phyloP scores from a whole-genome alignment of 257 asterid species.

The Solanum dulcamara region DNA sequence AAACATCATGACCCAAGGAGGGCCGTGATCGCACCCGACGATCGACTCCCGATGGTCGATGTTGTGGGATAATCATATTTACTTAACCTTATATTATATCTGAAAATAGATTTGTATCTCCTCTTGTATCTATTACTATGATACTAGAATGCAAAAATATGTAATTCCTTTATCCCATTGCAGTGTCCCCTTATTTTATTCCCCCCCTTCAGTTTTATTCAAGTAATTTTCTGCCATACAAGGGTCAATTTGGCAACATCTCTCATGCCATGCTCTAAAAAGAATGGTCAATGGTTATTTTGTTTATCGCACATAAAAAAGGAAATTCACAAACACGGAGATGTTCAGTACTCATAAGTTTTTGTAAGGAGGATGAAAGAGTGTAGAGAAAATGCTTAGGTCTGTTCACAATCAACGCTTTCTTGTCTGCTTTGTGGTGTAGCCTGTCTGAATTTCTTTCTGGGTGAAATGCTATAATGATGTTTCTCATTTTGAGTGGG shows the following conservation, averaged over 20 bases:
- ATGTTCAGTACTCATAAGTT: background rate
- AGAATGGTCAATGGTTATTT: background rate
- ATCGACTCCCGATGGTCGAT: background rate
- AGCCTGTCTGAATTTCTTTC: background rate
- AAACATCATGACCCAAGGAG: background rate
- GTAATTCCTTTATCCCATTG: background rate
- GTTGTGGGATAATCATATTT: background rate
- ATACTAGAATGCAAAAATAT: background rate
- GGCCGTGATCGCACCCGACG: background rate
- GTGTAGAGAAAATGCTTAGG: background rate
- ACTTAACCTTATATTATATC: background rate
- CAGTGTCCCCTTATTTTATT: background rate
- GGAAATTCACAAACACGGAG: background rate
- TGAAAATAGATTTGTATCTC: background rate
- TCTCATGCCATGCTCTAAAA: background rate
- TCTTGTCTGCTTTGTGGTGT: background rate
- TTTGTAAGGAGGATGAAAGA: background rate
- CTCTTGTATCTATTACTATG: background rate
- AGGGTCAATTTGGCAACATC: background rate
- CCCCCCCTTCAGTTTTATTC: background rate
- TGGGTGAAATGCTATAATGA: background rate
- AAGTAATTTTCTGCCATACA: background rate
- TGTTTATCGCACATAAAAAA: background rate
- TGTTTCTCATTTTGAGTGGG: background rate
- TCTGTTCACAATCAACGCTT: background rate